Evolutionary conservation across 441 rosid genomes (phyloP).

Genomic region (Gossypium davidsonii): DNA sequence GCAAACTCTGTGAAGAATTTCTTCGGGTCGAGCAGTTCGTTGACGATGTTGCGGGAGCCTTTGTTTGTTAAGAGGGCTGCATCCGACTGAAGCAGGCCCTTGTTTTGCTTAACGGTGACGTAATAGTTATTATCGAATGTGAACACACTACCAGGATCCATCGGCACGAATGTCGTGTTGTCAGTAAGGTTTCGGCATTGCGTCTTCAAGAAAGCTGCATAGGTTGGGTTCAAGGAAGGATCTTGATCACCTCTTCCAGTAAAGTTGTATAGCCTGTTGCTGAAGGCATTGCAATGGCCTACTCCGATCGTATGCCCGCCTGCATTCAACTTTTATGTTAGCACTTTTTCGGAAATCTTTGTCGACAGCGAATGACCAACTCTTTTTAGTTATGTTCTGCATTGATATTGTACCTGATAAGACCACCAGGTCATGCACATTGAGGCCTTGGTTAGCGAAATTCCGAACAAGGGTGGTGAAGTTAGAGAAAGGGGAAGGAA

Average conservation of each 20-base stretch:
- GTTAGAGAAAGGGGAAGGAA: constrained; percentile 45
- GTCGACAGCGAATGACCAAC: neutral
- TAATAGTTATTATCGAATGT: constrained; percentile 43
- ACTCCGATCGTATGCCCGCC: constrained; percentile 35
- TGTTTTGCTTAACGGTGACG: constrained; percentile 26
- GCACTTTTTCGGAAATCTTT: neutral
- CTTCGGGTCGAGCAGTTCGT: constrained; percentile 14
- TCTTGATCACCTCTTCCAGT: constrained; percentile 50
- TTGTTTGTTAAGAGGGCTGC: constrained; percentile 43
- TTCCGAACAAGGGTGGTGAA: constrained; percentile 29
- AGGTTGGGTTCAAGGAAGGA: constrained; percentile 35
- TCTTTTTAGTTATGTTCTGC: neutral
- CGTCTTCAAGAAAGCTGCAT: constrained; percentile 31
- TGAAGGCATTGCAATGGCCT: constrained; percentile 32
- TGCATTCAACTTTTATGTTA: constrained; percentile 9
- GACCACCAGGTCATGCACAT: constrained; percentile 48
- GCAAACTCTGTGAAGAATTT: constrained; percentile 46
- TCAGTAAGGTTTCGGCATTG: constrained; percentile 28
- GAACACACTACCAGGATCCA: constrained; percentile 45
- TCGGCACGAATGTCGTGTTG: constrained; percentile 25
- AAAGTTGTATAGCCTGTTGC: constrained; percentile 54
- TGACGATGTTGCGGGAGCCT: constrained; percentile 20
- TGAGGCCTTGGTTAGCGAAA: constrained; percentile 34
- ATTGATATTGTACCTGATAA: constrained; percentile 42
- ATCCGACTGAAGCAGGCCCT: constrained; percentile 54